These are phyloP conservation scores for Malania oleifera DNA, from an alignment of 164 flowering plant genomes.

Conservation along the genomic window DNA sequence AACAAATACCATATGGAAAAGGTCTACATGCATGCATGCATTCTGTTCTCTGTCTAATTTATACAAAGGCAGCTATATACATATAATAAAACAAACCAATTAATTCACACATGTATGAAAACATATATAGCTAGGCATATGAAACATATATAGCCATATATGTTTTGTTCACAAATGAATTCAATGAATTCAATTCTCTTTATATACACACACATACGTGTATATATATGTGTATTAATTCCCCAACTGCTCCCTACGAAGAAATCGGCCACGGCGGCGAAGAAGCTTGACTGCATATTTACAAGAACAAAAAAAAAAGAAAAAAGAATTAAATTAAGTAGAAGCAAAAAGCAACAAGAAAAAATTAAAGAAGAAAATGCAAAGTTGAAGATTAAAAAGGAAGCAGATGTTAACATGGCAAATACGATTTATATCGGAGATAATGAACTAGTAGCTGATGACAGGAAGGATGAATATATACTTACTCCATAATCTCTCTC, in stretches of 20 bases:
- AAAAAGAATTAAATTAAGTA: not conserved
- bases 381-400: no score
- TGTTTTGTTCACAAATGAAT: not conserved
- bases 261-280: constrained; percentile 17
- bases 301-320: not conserved
- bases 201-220: not conserved
- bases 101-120: not conserved
- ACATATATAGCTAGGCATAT: not conserved
- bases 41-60: not conserved
- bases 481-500: constrained; percentile 29
- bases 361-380: no score
- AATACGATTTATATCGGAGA: no score
- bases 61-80: not conserved
- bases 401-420: no score
- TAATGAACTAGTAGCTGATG: not conserved
- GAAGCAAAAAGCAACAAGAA: not conserved
- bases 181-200: no score
- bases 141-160: not conserved
- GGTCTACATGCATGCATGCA: not conserved
- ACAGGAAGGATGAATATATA: not conserved
- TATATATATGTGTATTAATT: not conserved
- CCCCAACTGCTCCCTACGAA: not conserved
- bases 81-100: not conserved
- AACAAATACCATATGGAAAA: no score
- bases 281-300: constrained; percentile 23